Base-by-base conservation (phyloP, 2,329 filamentous ascomycete species). In the Aulographum hederae region DNA sequence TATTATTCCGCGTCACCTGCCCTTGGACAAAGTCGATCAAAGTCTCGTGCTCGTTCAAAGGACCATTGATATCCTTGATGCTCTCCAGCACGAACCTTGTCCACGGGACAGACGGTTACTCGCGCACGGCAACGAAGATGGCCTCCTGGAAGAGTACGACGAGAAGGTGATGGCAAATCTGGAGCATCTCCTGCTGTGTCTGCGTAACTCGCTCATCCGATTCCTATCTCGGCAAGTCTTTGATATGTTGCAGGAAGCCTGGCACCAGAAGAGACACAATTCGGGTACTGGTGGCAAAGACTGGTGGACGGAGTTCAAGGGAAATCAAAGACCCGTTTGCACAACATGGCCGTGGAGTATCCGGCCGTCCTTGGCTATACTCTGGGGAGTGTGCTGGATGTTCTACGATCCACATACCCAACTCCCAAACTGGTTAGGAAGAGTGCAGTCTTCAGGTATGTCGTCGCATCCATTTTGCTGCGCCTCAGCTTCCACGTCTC, bases 311-410 rank as follows among this genome's bases (percentile, higher is more conserved):
- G 55, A 58, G 39, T 58, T 52, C 38, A 48, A 50, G 2, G 45
- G 51, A 38, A 48, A 52, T 39, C 47, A 46, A 15, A 42, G 47
- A 18, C 54, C 51, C 11, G 41, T 56, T 15, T 54, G 48, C 35
- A 54, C 53, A 13, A 53, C 50, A 30, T 57, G 55, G 42, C 56
- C 54, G 35, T 60, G 54, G 56, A 56, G 53, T 12, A 54, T 59
- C 44, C 51, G 51, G 42, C 52, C 54, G 1, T 53, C 52, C 25
- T 46, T 59, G 30, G 48, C 55, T 11, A 53, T 59, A 14, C 42
- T 59, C 13, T 59, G 55, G 27, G 56, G 54, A 16, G 54, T 58
- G 4, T 58, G 55, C 27, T 45, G 44, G 43, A 44, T 42, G 39
- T 44, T 43, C 33, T 37, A 35, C 34, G 26, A 37, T 15, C 14